Percentiles rank a stretch among this genome's conserved stretches.
Conservation (phyloP, 495 filamentous ascomycete species). For the Hyaloscypha finlandica region DNA sequence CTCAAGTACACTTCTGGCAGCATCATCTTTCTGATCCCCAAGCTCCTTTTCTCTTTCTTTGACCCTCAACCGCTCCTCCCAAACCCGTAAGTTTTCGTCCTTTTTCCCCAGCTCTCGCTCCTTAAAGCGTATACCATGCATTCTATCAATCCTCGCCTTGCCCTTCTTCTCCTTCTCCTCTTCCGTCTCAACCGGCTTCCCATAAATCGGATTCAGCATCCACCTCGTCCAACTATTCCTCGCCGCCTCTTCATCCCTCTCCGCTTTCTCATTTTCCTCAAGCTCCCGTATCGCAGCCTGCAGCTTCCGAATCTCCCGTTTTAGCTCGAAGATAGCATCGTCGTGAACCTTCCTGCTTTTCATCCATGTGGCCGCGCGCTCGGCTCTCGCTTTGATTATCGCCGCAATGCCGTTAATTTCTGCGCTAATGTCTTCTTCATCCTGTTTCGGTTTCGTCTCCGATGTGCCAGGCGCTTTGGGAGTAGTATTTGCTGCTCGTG, state of each 20-base stretch:
- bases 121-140: slow-evolving; percentile 35
- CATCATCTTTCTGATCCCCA: slow-evolving; percentile 23
- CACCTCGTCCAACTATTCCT: slow-evolving; percentile 37
- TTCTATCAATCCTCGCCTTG: slow-evolving; percentile 36
- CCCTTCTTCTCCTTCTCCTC: slow-evolving; percentile 37
- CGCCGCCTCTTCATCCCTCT: slow-evolving; percentile 31
- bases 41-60: slow-evolving; percentile 20
- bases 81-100: slow-evolving; percentile 23
- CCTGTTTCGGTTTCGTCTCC: neutral
- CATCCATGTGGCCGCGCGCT: slow-evolving; percentile 34
- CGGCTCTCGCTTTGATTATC: slow-evolving; percentile 34
- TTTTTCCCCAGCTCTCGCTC: slow-evolving; percentile 30
- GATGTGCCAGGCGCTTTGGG: neutral
- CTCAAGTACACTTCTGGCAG: slow-evolving; percentile 20
- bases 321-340: slow-evolving; percentile 30
- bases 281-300: slow-evolving; percentile 30
- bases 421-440: neutral
- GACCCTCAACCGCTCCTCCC: slow-evolving; percentile 28
- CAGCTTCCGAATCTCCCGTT: slow-evolving; percentile 32
- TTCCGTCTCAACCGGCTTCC: slow-evolving; percentile 32
- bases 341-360: slow-evolving; percentile 32
- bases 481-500: neutral
- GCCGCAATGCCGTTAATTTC: slow-evolving; percentile 35
- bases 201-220: slow-evolving; percentile 34
- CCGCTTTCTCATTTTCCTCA: slow-evolving; percentile 21